Evolutionary conservation across 2,329 filamentous ascomycete genomes (phyloP).

Genomic region (Penicillium vulpinum): DNA sequence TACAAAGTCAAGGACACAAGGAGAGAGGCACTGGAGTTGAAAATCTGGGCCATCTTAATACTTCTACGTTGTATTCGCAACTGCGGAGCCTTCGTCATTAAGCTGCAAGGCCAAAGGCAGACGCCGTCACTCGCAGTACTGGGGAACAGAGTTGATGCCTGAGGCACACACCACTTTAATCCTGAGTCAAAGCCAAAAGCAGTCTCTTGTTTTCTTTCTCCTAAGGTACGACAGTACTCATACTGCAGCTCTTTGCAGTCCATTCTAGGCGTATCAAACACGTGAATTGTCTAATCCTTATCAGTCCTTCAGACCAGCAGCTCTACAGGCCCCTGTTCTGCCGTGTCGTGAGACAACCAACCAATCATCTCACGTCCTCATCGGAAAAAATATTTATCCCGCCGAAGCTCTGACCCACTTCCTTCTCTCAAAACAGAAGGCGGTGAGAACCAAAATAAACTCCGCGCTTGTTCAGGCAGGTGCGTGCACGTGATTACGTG

Average conservation of each 20-base stretch:
- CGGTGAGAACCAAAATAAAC: constrained; percentile 7
- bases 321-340: constrained; percentile 7
- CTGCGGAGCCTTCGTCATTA: constrained; percentile 17
- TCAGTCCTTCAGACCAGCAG: constrained; percentile 12
- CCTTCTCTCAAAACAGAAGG: constrained; percentile 2
- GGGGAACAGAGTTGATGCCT: constrained; percentile 17
- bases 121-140: constrained; percentile 17
- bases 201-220: constrained; percentile 1
- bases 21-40: constrained; percentile 2
- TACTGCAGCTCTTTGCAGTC: not conserved
- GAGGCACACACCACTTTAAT: constrained; percentile 15
- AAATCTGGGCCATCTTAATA: constrained; percentile 10
- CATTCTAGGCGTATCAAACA: constrained; percentile 12
- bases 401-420: not conserved
- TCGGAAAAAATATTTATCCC: constrained; percentile 6
- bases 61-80: constrained; percentile 16
- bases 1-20: constrained; percentile 17
- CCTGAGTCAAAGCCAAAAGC: not conserved
- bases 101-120: constrained; percentile 17
- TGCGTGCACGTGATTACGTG: constrained; percentile 12
- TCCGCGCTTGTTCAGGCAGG: not conserved
- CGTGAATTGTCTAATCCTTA: constrained; percentile 15
- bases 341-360: not conserved
- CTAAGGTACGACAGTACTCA: constrained; percentile 16
- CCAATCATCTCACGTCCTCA: constrained; percentile 6